These are phyloP conservation scores for Phallus indusiatus DNA, from an alignment of 768 basidiomycete genomes.

Conservation along the genomic window DNA sequence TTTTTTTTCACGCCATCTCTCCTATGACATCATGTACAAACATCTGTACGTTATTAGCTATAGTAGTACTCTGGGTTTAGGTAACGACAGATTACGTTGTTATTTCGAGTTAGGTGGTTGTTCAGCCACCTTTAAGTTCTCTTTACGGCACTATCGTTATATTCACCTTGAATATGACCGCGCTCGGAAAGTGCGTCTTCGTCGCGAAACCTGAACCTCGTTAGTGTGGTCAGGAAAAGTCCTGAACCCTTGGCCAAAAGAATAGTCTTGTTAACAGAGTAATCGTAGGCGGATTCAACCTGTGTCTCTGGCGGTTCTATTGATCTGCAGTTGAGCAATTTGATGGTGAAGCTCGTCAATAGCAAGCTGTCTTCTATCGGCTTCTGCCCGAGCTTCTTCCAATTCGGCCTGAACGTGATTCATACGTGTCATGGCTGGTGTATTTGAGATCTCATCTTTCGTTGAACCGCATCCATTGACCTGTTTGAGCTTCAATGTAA, in stretches of 20 bases:
- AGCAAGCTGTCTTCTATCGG: not conserved
- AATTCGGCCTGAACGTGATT: not conserved
- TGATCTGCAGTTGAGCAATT: not conserved
- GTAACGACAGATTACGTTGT: too few species aligned
- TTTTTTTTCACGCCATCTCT: not conserved
- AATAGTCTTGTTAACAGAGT: not conserved
- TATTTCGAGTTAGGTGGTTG: too few species aligned
- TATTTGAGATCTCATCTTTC: not conserved
- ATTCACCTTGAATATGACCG: too few species aligned
- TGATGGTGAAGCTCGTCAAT: not conserved
- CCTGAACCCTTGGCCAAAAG: too few species aligned
- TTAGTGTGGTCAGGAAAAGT: too few species aligned
- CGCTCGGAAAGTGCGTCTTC: too few species aligned
- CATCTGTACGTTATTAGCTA: not conserved
- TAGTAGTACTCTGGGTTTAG: too few species aligned
- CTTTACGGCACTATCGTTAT: too few species aligned
- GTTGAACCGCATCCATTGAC: not conserved
- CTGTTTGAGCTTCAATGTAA: not conserved
- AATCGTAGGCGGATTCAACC: not conserved
- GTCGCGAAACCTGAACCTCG: too few species aligned
- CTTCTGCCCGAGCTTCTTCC: not conserved
- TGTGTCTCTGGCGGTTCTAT: not conserved
- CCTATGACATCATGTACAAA: not conserved
- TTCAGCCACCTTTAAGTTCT: too few species aligned
- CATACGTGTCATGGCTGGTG: not conserved